Evolutionary conservation across 2,329 filamentous ascomycete species (phyloP).

Genomic region (Boeremia exigua): DNA sequence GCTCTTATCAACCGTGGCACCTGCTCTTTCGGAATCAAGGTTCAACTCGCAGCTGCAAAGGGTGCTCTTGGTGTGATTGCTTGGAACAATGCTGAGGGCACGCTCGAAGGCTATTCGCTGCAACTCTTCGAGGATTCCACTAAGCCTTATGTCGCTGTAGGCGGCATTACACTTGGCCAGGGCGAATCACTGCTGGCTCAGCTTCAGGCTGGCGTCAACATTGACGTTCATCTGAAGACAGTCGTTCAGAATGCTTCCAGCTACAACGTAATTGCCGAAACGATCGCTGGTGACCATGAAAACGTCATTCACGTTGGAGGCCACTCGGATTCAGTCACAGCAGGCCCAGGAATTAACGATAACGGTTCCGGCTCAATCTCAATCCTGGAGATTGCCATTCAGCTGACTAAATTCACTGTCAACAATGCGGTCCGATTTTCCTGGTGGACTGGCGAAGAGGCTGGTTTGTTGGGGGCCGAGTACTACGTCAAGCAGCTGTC

Average conservation of each 20-base stretch:
- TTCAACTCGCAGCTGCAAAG: constrained; percentile 60
- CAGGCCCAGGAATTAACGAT: constrained; percentile 77
- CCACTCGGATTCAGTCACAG: constrained; percentile 66
- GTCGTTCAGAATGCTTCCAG: constrained; percentile 32
- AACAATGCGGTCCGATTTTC: constrained; percentile 71
- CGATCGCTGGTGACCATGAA: constrained; percentile 63
- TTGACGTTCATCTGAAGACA: constrained; percentile 37
- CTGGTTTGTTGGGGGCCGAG: constrained; percentile 65
- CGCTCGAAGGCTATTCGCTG: constrained; percentile 51
- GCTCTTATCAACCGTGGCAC: constrained; percentile 73
- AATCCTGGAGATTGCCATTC: constrained; percentile 64
- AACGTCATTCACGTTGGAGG: constrained; percentile 65
- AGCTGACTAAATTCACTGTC: constrained; percentile 73
- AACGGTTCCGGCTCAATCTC: constrained; percentile 73
- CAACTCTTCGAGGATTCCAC: constrained; percentile 62
- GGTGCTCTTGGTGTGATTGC: constrained; percentile 73
- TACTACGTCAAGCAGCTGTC: constrained; percentile 61
- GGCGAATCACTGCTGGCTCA: constrained; percentile 63
- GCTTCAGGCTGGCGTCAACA: constrained; percentile 52
- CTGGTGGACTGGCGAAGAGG: constrained; percentile 70
- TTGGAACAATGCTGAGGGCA: constrained; percentile 71
- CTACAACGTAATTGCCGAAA: constrained; percentile 66
- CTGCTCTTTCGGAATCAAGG: constrained; percentile 76
- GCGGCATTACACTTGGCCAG: constrained; percentile 67
- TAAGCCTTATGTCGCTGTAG: constrained; percentile 67